phyloP scores from a whole-genome alignment of 352 stramenopile species.

The Labyrinthula sp. region DNA sequence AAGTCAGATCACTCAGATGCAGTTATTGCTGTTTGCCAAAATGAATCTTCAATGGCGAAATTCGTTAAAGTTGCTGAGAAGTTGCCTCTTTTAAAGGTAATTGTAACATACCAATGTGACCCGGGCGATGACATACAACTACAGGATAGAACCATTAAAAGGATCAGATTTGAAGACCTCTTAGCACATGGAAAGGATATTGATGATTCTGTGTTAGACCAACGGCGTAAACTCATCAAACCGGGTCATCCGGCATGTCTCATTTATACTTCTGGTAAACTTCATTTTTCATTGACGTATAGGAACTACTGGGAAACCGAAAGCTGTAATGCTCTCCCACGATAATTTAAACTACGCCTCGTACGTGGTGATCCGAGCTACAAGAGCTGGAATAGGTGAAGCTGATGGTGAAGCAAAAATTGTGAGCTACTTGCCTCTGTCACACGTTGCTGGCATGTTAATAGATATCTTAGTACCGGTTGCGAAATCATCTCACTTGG shows the following conservation, averaged over 20 bases:
- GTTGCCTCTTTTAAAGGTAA: slow-evolving; percentile 45
- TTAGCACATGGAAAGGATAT: slow-evolving; percentile 29
- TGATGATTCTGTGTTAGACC: slow-evolving; percentile 16
- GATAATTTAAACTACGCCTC: slow-evolving; percentile 31
- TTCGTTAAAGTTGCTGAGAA: slow-evolving; percentile 44
- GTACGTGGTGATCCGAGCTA: background rate
- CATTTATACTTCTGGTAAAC: slow-evolving; percentile 36
- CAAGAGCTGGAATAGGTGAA: slow-evolving; percentile 12
- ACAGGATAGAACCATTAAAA: slow-evolving; percentile 20
- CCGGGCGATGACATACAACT: slow-evolving; percentile 31
- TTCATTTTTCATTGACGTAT: too few relatives aligned
- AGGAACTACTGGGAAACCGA: slow-evolving; percentile 33
- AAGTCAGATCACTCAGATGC: slow-evolving; percentile 52
- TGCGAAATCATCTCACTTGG: slow-evolving; percentile 1
- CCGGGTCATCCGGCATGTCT: slow-evolving; percentile 31
- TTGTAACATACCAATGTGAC: slow-evolving; percentile 44
- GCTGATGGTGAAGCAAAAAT: slow-evolving; percentile 30
- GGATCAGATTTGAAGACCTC: slow-evolving; percentile 35
- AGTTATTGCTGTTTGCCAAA: slow-evolving; percentile 51
- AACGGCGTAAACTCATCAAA: slow-evolving; percentile 19
- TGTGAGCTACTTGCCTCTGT: slow-evolving; percentile 38
- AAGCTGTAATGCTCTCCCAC: slow-evolving; percentile 36
- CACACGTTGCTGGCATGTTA: slow-evolving; percentile 41
- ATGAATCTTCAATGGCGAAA: slow-evolving; percentile 46
- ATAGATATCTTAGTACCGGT: slow-evolving; percentile 39